A percentile compares a stretch with the other conserved stretches of the same genome.
These are phyloP conservation scores for Rossbeevera mucosa DNA, from an alignment of 768 basidiomycete genomes.

Conservation along the genomic window DNA sequence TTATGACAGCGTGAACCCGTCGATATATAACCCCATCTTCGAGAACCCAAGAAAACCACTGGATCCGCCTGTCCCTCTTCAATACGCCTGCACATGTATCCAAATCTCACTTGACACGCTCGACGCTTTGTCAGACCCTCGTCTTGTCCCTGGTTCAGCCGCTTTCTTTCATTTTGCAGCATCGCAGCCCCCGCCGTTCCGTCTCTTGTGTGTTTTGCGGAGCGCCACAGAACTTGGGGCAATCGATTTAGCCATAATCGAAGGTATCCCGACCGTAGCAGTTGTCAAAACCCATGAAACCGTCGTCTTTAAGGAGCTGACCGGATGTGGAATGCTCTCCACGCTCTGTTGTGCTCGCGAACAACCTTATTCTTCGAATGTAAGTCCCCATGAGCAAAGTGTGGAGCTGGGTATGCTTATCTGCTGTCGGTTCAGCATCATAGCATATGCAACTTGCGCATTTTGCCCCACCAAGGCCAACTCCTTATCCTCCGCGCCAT, in stretches of 20 bases:
- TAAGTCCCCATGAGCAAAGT: slow-evolving; percentile 8
- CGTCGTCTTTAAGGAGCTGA: slow-evolving; percentile 41
- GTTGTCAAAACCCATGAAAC: slow-evolving; percentile 40
- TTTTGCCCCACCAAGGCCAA: slow-evolving; percentile 47
- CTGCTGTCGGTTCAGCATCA: slow-evolving; percentile 34
- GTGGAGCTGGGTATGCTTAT: slow-evolving; percentile 4
- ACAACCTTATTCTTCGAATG: slow-evolving; percentile 22
- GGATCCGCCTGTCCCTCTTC: slow-evolving; percentile 40
- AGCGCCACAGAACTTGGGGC: slow-evolving; percentile 36
- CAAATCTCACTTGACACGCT: slow-evolving; percentile 39
- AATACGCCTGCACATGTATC: slow-evolving; percentile 44
- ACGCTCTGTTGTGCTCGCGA: slow-evolving; percentile 39
- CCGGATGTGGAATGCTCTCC: slow-evolving; percentile 31
- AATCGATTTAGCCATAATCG: slow-evolving; percentile 41
- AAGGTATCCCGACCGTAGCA: slow-evolving; percentile 38
- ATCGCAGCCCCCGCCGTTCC: slow-evolving; percentile 38
- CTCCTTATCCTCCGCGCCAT: slow-evolving; percentile 49
- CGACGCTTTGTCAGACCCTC: slow-evolving; percentile 42
- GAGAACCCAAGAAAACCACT: slow-evolving; percentile 35
- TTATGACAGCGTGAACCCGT: slow-evolving; percentile 26
- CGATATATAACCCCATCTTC: slow-evolving; percentile 28
- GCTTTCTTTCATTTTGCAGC: slow-evolving; percentile 36
- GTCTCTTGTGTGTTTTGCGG: slow-evolving; percentile 34
- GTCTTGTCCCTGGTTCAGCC: slow-evolving; percentile 34
- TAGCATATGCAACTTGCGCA: slow-evolving; percentile 47